phyloP scores from a whole-genome alignment of 2,329 filamentous ascomycete species.

The Alternaria sp. region DNA sequence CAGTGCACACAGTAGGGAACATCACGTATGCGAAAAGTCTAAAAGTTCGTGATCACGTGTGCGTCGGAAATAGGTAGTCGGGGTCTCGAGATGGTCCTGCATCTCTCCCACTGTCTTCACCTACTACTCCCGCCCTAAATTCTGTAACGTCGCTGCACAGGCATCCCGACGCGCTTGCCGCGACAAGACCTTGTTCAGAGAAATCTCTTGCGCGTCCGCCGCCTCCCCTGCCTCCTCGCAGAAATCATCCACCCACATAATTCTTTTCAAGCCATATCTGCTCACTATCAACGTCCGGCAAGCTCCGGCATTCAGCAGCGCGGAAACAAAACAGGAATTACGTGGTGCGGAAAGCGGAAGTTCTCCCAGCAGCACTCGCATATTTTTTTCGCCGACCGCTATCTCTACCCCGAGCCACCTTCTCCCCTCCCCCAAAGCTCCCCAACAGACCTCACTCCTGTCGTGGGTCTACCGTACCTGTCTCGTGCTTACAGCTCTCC shows the following conservation, averaged over 20 bases:
- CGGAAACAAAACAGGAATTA: constrained; percentile 36
- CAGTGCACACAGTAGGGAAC: constrained; percentile 16
- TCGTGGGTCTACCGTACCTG: constrained; percentile 43
- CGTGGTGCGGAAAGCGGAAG: constrained; percentile 36
- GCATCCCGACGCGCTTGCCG: constrained; percentile 34
- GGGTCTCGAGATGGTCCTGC: constrained; percentile 5
- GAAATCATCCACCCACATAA: constrained; percentile 10
- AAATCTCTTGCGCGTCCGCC: constrained; percentile 25
- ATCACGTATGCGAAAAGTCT: constrained; percentile 22
- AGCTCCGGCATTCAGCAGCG: constrained; percentile 35
- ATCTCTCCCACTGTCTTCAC: constrained; percentile 10
- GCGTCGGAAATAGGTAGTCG: background rate
- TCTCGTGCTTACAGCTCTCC: constrained; percentile 45
- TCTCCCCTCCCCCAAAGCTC: constrained; percentile 27
- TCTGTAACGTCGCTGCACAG: constrained; percentile 24
- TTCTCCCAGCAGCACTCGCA: constrained; percentile 26
- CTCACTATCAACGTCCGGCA: constrained; percentile 27
- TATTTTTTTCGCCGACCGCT: constrained; percentile 37
- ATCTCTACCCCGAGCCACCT: constrained; percentile 23
- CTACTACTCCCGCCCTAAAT: constrained; percentile 17
- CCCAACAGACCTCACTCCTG: constrained; percentile 24
- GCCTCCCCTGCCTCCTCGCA: constrained; percentile 19
- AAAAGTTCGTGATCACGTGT: constrained; percentile 27
- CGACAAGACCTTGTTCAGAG: constrained; percentile 23
- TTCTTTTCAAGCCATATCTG: constrained; percentile 14